Percentiles rank a stretch among this genome's conserved stretches.
Conservation (phyloP, 1,139 yeast genomes). For the Hemisphaericaspora lyxosophila region DNA sequence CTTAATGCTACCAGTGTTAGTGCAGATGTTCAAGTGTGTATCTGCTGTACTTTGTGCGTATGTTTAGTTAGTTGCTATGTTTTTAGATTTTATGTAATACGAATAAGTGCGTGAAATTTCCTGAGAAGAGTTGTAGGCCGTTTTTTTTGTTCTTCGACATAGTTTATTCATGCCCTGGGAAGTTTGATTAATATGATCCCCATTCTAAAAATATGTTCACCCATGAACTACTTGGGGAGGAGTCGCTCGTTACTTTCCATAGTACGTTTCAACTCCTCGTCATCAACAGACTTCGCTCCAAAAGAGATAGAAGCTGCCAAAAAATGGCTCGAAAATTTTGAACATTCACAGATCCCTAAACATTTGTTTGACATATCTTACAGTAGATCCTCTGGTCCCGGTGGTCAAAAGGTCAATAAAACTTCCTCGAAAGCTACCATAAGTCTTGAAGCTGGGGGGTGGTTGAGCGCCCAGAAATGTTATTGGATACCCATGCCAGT, state of each 20-base stretch:
- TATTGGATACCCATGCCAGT: conserved; percentile 65
- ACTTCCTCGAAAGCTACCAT: conserved; percentile 78
- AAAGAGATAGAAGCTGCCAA: conserved; percentile 34
- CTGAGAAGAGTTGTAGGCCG: too few species aligned
- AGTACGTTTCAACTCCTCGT: conserved; percentile 2
- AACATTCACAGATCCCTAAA: conserved; percentile 44
- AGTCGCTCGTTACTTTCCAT: background rate
- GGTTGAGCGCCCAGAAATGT: conserved; percentile 46
- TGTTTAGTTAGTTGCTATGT: too few species aligned
- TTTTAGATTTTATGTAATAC: too few species aligned
- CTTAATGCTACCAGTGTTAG: too few species aligned
- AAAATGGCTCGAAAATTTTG: conserved; percentile 45
- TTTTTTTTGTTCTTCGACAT: too few species aligned
- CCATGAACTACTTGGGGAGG: background rate
- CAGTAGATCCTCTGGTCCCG: conserved; percentile 86
- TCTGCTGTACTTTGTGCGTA: too few species aligned
- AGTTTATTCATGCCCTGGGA: too few species aligned
- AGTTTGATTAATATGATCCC: too few species aligned
- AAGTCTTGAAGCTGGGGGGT: conserved; percentile 43
- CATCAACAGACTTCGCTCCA: background rate
- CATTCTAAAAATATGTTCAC: background rate
- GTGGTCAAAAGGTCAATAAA: conserved; percentile 93
- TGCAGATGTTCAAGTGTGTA: too few species aligned
- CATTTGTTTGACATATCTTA: conserved; percentile 52
- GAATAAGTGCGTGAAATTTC: too few species aligned